A percentile compares a stretch with the other conserved stretches of the same genome.
These are phyloP conservation scores for Xerocomus minutiporus DNA, from an alignment of 1,284 basidiomycete genomes.

Conservation along the genomic window DNA sequence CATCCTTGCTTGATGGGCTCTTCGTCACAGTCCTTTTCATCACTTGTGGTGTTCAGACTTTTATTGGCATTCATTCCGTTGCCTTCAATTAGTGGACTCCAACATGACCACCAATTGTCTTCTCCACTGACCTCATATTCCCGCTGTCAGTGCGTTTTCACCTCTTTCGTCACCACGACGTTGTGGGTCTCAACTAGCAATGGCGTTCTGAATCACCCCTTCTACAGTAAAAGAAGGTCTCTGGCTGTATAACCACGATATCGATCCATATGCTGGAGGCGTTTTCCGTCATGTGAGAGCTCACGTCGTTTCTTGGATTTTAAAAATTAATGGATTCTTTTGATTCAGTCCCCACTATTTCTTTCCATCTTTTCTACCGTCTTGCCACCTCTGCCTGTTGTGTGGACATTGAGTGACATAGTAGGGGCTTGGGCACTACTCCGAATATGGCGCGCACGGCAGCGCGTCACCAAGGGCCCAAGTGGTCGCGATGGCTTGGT, in stretches of 20 bases:
- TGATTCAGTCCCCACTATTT: conserved; percentile 70
- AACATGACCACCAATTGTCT: conserved; percentile 69
- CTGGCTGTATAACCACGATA: conserved; percentile 65
- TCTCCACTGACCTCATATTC: conserved; percentile 79
- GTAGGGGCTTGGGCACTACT: conserved; percentile 64
- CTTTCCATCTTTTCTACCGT: conserved; percentile 73
- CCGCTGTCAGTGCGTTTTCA: conserved; percentile 37
- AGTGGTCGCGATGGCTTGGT: conserved; percentile 54
- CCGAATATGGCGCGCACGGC: conserved; percentile 61
- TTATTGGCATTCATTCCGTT: conserved; percentile 48
- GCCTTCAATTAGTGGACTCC: conserved; percentile 38
- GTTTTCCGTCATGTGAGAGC: conserved; percentile 76
- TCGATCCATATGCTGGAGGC: conserved; percentile 84
- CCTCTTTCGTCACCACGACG: not conserved
- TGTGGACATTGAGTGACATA: conserved; percentile 73
- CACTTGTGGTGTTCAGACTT: conserved; percentile 44
- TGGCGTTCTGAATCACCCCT: not conserved
- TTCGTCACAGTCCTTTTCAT: conserved; percentile 22
- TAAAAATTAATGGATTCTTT: not conserved
- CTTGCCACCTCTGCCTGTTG: conserved; percentile 52
- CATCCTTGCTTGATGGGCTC: conserved; percentile 11
- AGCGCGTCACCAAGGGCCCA: conserved; percentile 36
- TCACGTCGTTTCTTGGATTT: not conserved
- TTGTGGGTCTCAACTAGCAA: not conserved
- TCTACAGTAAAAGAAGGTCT: conserved; percentile 80